Percentiles rank a stretch among this genome's conserved stretches.
Conservation (phyloP, 129 eudicot species). For the Lactuca saligna region DNA sequence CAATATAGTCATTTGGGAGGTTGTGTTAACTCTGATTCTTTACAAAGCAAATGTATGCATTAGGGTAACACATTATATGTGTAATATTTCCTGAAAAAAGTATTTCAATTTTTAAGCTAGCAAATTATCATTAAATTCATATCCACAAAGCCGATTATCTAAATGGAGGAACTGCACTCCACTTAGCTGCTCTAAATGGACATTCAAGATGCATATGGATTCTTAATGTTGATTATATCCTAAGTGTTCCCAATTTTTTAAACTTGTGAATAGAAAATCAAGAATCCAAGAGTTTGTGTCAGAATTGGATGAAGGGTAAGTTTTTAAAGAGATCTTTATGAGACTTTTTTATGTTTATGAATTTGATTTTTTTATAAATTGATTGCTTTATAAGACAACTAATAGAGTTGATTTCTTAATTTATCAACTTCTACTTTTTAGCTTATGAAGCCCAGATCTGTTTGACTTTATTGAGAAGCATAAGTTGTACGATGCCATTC, state of each 20-base stretch:
- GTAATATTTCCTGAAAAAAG: background rate
- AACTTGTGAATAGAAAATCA: slow-evolving; percentile 41
- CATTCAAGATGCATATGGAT: slow-evolving; percentile 85
- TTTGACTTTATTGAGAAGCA: too few relatives aligned
- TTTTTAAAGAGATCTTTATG: background rate
- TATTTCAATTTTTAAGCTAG: background rate
- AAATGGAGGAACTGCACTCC: slow-evolving; percentile 93
- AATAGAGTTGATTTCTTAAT: slow-evolving; percentile 39
- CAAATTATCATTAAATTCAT: slow-evolving; percentile 35
- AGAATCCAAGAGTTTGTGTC: slow-evolving; percentile 43
- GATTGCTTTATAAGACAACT: slow-evolving; percentile 65
- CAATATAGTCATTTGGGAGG: slow-evolving; percentile 99
- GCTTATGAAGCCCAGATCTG: too few relatives aligned
- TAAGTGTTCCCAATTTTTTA: slow-evolving; percentile 62
- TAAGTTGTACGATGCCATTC: too few relatives aligned
- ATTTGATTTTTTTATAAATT: slow-evolving; percentile 14
- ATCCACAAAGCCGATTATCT: slow-evolving; percentile 87
- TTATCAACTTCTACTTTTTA: too few relatives aligned
- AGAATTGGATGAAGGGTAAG: slow-evolving; percentile 64
- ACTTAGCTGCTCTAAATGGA: slow-evolving; percentile 88
- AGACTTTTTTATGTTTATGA: slow-evolving; percentile 1
- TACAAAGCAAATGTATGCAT: slow-evolving; percentile 76
- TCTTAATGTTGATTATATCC: slow-evolving; percentile 80
- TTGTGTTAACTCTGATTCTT: slow-evolving; percentile 80
- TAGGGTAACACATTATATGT: background rate